A percentile compares a stretch with the other conserved stretches of the same genome.
phyloP scores from a whole-genome alignment of 139 green algal species.

The Chlorella sp. region DNA sequence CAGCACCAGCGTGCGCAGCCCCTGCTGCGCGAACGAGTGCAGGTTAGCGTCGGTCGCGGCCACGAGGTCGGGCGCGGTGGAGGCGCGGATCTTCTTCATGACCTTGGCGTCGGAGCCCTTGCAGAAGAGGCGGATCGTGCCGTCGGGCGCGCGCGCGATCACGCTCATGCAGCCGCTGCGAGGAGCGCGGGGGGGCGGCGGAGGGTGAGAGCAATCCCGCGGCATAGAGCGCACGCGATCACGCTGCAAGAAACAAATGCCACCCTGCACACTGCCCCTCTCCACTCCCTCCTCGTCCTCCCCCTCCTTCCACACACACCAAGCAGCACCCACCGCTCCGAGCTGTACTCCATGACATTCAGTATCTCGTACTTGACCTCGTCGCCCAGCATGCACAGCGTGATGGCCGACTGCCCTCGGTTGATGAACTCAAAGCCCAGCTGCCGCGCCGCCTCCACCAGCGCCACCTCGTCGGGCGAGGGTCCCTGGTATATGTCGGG shows the following conservation, averaged over 20 bases:
- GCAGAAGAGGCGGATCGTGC: slow-evolving; percentile 79
- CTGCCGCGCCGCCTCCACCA: slow-evolving; percentile 91
- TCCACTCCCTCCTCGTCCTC: too few species aligned
- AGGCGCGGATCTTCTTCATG: slow-evolving; percentile 59
- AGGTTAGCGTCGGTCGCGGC: slow-evolving; percentile 41
- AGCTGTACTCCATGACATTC: slow-evolving; percentile 94
- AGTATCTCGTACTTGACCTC: slow-evolving; percentile 80
- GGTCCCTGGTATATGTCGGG: slow-evolving; percentile 63
- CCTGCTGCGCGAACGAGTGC: slow-evolving; percentile 46
- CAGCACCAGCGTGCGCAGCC: slow-evolving; percentile 60
- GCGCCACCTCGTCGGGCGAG: slow-evolving; percentile 94
- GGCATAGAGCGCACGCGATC: too few species aligned
- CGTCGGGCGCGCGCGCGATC: slow-evolving; percentile 64
- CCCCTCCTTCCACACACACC: neutral
- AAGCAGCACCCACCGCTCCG: slow-evolving; percentile 39
- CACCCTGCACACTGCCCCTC: too few species aligned
- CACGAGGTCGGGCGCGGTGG: slow-evolving; percentile 28
- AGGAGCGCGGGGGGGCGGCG: neutral
- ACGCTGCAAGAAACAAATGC: too few species aligned
- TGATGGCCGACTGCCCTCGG: slow-evolving; percentile 49
- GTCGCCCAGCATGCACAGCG: slow-evolving; percentile 51
- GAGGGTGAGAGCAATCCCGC: too few species aligned
- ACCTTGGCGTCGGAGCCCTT: slow-evolving; percentile 90
- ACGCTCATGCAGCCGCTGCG: slow-evolving; percentile 61
- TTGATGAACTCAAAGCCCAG: slow-evolving; percentile 85